A percentile compares a stretch with the other conserved stretches of the same genome.
These are phyloP conservation scores for Hyaloscypha bicolor DNA, from an alignment of 495 filamentous ascomycete species.

Conservation along the genomic window DNA sequence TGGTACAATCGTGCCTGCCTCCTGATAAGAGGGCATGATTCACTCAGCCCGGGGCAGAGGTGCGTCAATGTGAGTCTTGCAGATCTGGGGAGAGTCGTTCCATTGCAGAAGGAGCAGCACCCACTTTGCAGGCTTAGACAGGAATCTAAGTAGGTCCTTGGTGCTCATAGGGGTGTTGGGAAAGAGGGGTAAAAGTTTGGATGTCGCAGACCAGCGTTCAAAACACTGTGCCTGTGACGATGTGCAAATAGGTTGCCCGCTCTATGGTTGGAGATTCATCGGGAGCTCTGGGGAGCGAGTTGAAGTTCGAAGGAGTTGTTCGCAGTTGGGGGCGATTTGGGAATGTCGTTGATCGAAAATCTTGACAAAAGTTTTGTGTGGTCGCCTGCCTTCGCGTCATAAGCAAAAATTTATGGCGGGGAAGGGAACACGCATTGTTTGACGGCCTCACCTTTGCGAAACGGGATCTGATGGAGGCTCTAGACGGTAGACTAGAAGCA, in stretches of 20 bases:
- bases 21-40: not conserved
- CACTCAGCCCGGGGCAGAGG: not conserved
- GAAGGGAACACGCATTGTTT: not conserved
- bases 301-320: not conserved
- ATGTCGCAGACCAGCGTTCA: constrained; percentile 25
- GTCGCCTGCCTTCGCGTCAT: not conserved
- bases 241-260: constrained; percentile 3
- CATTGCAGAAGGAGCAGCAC: constrained; percentile 33
- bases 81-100: not conserved
- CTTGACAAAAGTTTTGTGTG: not conserved
- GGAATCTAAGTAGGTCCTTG: constrained; percentile 89
- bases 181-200: constrained; percentile 15
- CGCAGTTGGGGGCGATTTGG: not conserved
- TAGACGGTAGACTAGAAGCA: constrained; percentile 9
- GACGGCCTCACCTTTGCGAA: not conserved
- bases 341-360: not conserved
- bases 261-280: constrained; percentile 18
- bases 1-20: not conserved
- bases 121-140: constrained; percentile 95
- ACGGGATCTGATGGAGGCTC: constrained; percentile 3
- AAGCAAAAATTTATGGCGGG: not conserved
- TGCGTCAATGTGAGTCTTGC: not conserved
- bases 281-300: not conserved
- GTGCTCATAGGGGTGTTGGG: constrained; percentile 77
- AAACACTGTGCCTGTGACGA: constrained; percentile 24